A percentile compares a stretch with the other conserved stretches of the same genome.
Conservation (phyloP, 2,329 filamentous ascomycete genomes). For the Aquanectria penicillioides region DNA sequence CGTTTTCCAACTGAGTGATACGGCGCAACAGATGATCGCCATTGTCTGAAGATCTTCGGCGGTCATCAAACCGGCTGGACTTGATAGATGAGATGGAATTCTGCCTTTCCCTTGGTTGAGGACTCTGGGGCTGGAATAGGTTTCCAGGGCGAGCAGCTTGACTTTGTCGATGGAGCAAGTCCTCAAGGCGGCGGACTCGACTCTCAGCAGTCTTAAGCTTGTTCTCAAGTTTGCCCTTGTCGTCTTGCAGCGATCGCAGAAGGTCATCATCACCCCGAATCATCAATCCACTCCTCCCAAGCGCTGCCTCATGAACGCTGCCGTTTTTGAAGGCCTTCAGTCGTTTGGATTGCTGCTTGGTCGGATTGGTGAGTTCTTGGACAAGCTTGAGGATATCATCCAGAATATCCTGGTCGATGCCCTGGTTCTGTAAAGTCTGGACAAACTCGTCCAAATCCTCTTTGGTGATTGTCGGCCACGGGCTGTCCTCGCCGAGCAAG, state of each 20-base stretch:
- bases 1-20: slow-evolving; percentile 76
- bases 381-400: slow-evolving; percentile 80
- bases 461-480: slow-evolving; percentile 82
- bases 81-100: slow-evolving; percentile 61
- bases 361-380: slow-evolving; percentile 82
- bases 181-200: slow-evolving; percentile 89
- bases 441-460: slow-evolving; percentile 82
- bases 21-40: slow-evolving; percentile 58
- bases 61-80: slow-evolving; percentile 56
- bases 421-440: slow-evolving; percentile 70
- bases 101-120: slow-evolving; percentile 59
- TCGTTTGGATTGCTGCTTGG: slow-evolving; percentile 85
- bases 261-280: slow-evolving; percentile 90
- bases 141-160: slow-evolving; percentile 66
- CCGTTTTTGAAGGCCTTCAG: slow-evolving; percentile 97
- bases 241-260: slow-evolving; percentile 79
- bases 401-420: slow-evolving; percentile 72
- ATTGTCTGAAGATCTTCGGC: slow-evolving; percentile 57
- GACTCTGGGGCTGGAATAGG: slow-evolving; percentile 61
- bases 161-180: slow-evolving; percentile 86
- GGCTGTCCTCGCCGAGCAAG: slow-evolving; percentile 78
- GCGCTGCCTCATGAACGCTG: slow-evolving; percentile 88
- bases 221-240: slow-evolving; percentile 79
- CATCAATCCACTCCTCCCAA: slow-evolving; percentile 87
- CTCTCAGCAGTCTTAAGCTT: slow-evolving; percentile 87